Evolutionary conservation across 768 basidiomycete genomes (phyloP), one percentile per base, ranked within the genome.

Genomic region (Lactarius quietus): DNA sequence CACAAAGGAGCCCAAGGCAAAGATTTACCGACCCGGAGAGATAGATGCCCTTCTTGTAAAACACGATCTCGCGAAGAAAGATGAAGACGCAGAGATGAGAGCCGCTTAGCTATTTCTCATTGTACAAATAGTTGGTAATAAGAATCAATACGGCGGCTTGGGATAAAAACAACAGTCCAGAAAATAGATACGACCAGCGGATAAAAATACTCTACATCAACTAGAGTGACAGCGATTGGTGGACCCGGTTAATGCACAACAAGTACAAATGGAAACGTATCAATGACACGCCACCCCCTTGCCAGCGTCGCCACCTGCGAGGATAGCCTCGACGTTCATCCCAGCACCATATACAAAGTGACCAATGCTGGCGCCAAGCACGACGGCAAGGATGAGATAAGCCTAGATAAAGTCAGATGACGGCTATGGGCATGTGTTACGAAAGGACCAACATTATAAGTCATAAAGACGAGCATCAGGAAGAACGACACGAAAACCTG

Each of bases 391-490:
- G 72, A 96, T 92, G 38, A 96, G 86, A 71, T 94, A 96, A 38
- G 89, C 93, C 93, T 95, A 69, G 1, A 54, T 36, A 20, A 14
- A 33, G 57, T 54, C 35, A 53, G 62, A 8, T 64, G 45, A 68
- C 23, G 45, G 33, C 20, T 56, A 26, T 60, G 26, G 41, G 63
- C 39, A n/a, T 45, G 31, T 45, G 23, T 2, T 23, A 36, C 36
- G 39, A n/a, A 26, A 35, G 43, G 28, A 78, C 90, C 72, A 64
- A 93, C 92, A 69, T 97, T 97, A 78, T 95, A 97, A 6, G 94
- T 96, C 94, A 97, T 96, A 76, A 93, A 95, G 45, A 96, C 87
- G 64, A 97, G 79, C 94, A 97, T 97, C 73, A 93, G 84, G 83
- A 93, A 92, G 81, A 90, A 91, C 39, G 91, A 91, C 64, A 93